Percentiles rank a stretch among this genome's conserved stretches.
phyloP scores from a whole-genome alignment of 306 rosid species.

The Pterocarpus santalinus region DNA sequence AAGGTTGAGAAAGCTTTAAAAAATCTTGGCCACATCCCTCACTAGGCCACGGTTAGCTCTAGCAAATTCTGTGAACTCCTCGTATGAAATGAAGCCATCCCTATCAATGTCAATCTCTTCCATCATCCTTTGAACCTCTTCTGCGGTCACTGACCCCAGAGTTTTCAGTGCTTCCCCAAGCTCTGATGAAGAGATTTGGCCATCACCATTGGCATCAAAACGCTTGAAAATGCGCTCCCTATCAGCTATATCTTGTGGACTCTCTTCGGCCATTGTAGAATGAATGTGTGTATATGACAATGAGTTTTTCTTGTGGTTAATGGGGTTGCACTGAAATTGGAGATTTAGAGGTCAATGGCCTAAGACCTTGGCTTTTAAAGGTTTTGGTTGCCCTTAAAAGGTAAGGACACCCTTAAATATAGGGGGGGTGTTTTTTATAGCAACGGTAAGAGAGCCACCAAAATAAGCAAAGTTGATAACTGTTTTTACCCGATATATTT shows the following conservation, averaged over 20 bases:
- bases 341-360: constrained; percentile 26
- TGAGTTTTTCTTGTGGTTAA: background rate
- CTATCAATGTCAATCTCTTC: constrained; percentile 74
- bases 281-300: constrained; percentile 21
- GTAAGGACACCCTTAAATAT: constrained; percentile 58
- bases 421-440: constrained; percentile 34
- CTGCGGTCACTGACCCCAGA: constrained; percentile 64
- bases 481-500: constrained; percentile 10
- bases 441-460: constrained; percentile 36
- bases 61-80: constrained; percentile 72
- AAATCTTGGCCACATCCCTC: constrained; percentile 78
- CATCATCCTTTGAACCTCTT: constrained; percentile 81
- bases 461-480: constrained; percentile 39
- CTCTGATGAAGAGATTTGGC: constrained; percentile 73
- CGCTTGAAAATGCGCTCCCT: constrained; percentile 73
- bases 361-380: constrained; percentile 44
- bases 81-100: constrained; percentile 71
- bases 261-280: constrained; percentile 39
- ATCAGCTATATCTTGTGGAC: constrained; percentile 57
- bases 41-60: constrained; percentile 69
- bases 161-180: constrained; percentile 73
- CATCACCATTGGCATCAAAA: constrained; percentile 75
- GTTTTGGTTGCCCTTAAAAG: background rate
- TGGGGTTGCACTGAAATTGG: constrained; percentile 35
- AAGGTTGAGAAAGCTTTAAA: constrained; percentile 35